Percentiles rank a stretch among this genome's conserved stretches.
These are phyloP conservation scores for Penicillium polonicum DNA, from an alignment of 2,329 filamentous ascomycete genomes.

Conservation along the genomic window DNA sequence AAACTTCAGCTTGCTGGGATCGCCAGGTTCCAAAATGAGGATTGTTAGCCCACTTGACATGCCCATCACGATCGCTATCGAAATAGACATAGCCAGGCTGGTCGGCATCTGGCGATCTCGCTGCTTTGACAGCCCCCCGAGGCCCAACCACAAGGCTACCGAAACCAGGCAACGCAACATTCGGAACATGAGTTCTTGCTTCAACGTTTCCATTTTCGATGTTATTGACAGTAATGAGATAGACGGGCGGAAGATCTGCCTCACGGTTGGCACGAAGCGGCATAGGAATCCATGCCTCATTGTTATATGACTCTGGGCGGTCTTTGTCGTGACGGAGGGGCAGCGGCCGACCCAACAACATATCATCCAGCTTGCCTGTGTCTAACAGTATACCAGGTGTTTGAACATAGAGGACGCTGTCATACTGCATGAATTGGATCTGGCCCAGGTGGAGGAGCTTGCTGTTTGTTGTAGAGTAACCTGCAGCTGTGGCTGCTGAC, in stretches of 20 bases:
- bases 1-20: slow-evolving; percentile 36
- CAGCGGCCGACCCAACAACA: slow-evolving; percentile 38
- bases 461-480: slow-evolving; percentile 36
- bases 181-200: slow-evolving; percentile 40
- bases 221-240: slow-evolving; percentile 41
- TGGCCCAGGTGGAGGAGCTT: slow-evolving; percentile 40
- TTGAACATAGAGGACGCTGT: slow-evolving; percentile 45
- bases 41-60: slow-evolving; percentile 34
- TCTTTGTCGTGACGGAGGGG: slow-evolving; percentile 35
- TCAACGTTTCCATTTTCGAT: slow-evolving; percentile 35
- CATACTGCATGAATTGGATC: slow-evolving; percentile 45
- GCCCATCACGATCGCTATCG: slow-evolving; percentile 36
- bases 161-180: slow-evolving; percentile 34
- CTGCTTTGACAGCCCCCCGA: slow-evolving; percentile 13
- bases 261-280: slow-evolving; percentile 36
- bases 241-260: slow-evolving; percentile 33
- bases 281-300: slow-evolving; percentile 40
- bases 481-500: slow-evolving; percentile 32
- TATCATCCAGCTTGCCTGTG: slow-evolving; percentile 37
- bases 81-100: slow-evolving; percentile 43
- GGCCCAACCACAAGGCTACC: slow-evolving; percentile 33
- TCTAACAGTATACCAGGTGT: slow-evolving; percentile 44
- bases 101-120: slow-evolving; percentile 1
- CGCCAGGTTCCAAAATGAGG: slow-evolving; percentile 41
- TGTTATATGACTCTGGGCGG: slow-evolving; percentile 38